These are phyloP conservation scores for Arthrobotrys megalospora DNA, from an alignment of 2,329 filamentous ascomycete species.

Conservation along the genomic window DNA sequence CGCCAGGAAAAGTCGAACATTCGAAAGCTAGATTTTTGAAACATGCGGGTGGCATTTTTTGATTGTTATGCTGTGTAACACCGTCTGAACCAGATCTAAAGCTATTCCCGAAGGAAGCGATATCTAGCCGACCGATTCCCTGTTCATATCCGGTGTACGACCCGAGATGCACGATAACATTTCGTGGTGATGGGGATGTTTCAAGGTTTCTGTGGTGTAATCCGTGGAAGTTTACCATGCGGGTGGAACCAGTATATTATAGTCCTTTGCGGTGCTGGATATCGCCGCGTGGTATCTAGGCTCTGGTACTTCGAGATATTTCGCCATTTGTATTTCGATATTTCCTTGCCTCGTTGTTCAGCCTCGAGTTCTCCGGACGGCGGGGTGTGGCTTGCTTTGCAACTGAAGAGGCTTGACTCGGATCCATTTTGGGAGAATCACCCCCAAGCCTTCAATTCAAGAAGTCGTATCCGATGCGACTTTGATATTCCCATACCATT, in stretches of 20 bases:
- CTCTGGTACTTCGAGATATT: too few species aligned
- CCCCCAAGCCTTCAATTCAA: neutral
- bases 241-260: neutral
- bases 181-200: neutral
- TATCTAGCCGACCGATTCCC: neutral
- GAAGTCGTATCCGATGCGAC: constrained; percentile 14
- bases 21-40: neutral
- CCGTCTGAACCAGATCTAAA: neutral
- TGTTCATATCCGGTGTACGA: constrained; percentile 5
- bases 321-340: too few species aligned
- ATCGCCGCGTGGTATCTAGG: too few species aligned
- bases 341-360: too few species aligned
- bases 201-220: constrained; percentile 1
- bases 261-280: too few species aligned
- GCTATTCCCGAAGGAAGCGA: constrained; percentile 2
- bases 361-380: too few species aligned
- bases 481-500: neutral
- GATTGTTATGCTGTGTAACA: constrained; percentile 4
- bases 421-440: neutral
- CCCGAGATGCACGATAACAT: constrained; percentile 9
- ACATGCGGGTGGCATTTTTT: neutral
- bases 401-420: too few species aligned
- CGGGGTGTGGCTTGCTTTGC: too few species aligned
- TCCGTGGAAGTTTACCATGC: neutral
- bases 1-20: neutral